Evolutionary conservation across 2,329 filamentous ascomycete species (phyloP).

Genomic region (Neurospora sp.): DNA sequence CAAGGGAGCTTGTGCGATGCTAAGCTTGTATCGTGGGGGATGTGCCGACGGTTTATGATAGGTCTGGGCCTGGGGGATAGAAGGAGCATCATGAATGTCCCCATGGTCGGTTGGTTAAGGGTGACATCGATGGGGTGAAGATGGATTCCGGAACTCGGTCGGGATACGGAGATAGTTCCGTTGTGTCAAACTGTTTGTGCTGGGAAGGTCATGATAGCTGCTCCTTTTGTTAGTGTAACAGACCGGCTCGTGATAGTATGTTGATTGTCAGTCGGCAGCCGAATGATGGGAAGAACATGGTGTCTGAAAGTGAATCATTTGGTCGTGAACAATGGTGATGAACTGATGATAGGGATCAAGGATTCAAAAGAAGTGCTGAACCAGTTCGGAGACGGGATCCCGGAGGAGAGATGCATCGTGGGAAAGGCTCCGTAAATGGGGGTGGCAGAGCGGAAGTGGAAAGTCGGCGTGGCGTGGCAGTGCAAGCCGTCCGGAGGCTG

Average conservation of each 20-base stretch:
- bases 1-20: background rate
- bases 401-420: background rate
- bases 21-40: too few species aligned
- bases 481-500: background rate
- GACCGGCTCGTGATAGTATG: background rate
- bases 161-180: background rate
- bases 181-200: background rate
- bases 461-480: background rate
- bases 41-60: too few species aligned
- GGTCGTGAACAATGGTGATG: background rate
- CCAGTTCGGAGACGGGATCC: background rate
- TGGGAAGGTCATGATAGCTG: background rate
- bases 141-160: too few species aligned
- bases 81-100: too few species aligned
- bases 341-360: background rate
- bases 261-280: background rate
- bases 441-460: background rate
- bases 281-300: accelerated
- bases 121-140: too few species aligned
- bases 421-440: background rate
- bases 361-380: background rate
- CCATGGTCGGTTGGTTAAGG: too few species aligned
- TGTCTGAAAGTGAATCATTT: background rate
- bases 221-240: background rate
- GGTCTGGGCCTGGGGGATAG: too few species aligned